Base-by-base conservation (phyloP, 495 filamentous ascomycete genomes). In the Chaetomidium leptoderma region DNA sequence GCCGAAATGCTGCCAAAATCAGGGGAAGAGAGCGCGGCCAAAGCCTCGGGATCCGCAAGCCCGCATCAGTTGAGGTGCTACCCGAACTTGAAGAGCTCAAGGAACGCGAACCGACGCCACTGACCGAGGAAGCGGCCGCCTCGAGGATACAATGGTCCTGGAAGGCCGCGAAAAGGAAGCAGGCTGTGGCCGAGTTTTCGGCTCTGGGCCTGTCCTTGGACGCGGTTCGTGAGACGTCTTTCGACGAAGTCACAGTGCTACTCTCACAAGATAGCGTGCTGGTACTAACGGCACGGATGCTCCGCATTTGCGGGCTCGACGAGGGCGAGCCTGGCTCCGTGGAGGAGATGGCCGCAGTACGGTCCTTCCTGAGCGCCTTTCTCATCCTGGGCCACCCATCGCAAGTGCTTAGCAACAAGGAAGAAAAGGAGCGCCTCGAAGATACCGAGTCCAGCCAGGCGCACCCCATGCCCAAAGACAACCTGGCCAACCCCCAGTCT, bases 341-440 rank as follows among this genome's bases (percentile, higher is more conserved):
- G 45, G 82, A 86, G 46, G 86, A 88, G 60, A 87, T 88, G 73
- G 86, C 90, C 40, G 86, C 88, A 9, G 86, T 92, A 24, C 83
- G 92, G 64, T 96, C 87, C 4, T 97, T 98, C 66, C 75, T 98
- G 42, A 95, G 90, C 69, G 90, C 90, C 39, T 97, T 89, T 73
- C 77, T 98, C 19, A 95, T 98, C 53, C 81, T 95, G 13, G 92
- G 91, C 1, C 93, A 98, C 73, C 91, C 95, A 1, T 78, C 84
- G n/a, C 86, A 95, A 62, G 91, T 97, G 45, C 73, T 98, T 46
- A 93, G 86, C 71, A 86, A 81, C 64, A 90, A 90, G 55, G 85
- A 91, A 60, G 88, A 87, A 14, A 84, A 84, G 63, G 70, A 69
- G 50, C 73, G 79, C 48, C 87, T 89, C 73, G 92, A 96, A 73